Conservation (phyloP, 2,329 filamentous ascomycete genomes). For the Fusarium kyushuense region DNA sequence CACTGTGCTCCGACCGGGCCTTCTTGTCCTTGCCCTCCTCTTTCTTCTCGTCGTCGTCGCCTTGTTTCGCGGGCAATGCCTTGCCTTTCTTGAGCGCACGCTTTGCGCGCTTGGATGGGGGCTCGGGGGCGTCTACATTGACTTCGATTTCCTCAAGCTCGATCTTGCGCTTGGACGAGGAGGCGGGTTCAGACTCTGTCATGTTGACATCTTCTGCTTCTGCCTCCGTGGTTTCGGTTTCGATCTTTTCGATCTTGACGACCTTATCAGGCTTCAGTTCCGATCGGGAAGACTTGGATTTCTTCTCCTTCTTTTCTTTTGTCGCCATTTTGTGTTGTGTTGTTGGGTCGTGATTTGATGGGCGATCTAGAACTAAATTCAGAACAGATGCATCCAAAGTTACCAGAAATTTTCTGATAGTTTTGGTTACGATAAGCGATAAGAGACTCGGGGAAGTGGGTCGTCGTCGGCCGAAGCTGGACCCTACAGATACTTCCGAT, state of each 20-base stretch:
- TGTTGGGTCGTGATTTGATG: slow-evolving; percentile 6
- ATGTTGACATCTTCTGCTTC: slow-evolving; percentile 32
- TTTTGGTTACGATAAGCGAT: slow-evolving; percentile 46
- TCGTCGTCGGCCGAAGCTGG: slow-evolving; percentile 13
- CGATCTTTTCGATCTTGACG: slow-evolving; percentile 26
- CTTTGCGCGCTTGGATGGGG: slow-evolving; percentile 92
- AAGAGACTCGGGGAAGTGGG: slow-evolving; percentile 40
- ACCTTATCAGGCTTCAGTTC: slow-evolving; percentile 20
- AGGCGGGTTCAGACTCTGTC: slow-evolving; percentile 25
- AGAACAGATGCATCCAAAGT: slow-evolving; percentile 19
- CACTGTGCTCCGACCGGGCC: slow-evolving; percentile 80
- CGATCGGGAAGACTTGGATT: slow-evolving; percentile 37
- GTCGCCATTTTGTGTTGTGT: slow-evolving; percentile 43
- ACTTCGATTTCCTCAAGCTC: slow-evolving; percentile 83
- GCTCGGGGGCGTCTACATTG: slow-evolving; percentile 88
- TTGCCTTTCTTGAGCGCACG: slow-evolving; percentile 90
- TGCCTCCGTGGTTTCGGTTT: slow-evolving; percentile 27
- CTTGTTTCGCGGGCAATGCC: slow-evolving; percentile 59
- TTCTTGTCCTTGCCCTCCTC: slow-evolving; percentile 56
- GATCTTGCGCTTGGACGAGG: slow-evolving; percentile 74
- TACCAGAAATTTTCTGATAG: slow-evolving; percentile 25
- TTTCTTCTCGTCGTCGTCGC: slow-evolving; percentile 53
- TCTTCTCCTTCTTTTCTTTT: slow-evolving; percentile 47
- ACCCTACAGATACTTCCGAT: slow-evolving; percentile 28
- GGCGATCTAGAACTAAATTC: slow-evolving; percentile 5